Evolutionary conservation across 805 yeast genomes (phyloP), one percentile per base, ranked within the genome.

Genomic region (Candida chilensis): DNA sequence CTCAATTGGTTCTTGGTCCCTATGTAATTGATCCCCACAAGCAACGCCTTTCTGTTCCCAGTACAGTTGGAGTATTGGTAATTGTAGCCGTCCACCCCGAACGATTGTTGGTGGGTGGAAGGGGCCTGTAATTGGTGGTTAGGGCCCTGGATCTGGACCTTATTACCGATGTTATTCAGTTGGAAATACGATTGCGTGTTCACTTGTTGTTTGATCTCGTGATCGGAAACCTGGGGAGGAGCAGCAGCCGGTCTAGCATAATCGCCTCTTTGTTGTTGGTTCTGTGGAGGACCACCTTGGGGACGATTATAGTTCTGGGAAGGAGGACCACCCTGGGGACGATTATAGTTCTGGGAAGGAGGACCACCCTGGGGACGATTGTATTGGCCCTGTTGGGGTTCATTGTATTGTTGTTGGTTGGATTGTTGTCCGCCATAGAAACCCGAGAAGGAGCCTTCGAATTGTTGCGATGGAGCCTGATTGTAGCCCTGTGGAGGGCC

Each of bases 21-120:
- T 36, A 71, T 61, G 52, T 85, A 85, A 55, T 85, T 85, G 50
- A 80, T 77, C 9, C 95, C 95, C 33, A 85, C 64, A 29, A 83
- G 47, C 32, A 85, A 49, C 2, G 94, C 95, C 53, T 84, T 85
- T 37, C 75, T 69, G 20, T 64, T 62, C 10, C 94, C 94, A 4
- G 71, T 57, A 59, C 88, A 79, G 42, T 73, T 68, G 8, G 90
- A 78, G 50, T 77, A 77, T 46, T 74, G 78, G 43, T 58, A 71
- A 13, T 57, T 61, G 42, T 49, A 37, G n/a, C 38, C 37, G 8
- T 36, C 38, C 13, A 37, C 44, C 2, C 44, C 43, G 31, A 39
- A 39, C 4, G 44, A 41, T 28, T 37, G 42, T 8, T 29, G 27
- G n/a, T 34, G 37, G 11, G 30, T 24, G 6, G 42, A 31, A 8